Evolutionary conservation across 2,329 filamentous ascomycete species (phyloP).

Genomic region (Lachnellula subtilissima): DNA sequence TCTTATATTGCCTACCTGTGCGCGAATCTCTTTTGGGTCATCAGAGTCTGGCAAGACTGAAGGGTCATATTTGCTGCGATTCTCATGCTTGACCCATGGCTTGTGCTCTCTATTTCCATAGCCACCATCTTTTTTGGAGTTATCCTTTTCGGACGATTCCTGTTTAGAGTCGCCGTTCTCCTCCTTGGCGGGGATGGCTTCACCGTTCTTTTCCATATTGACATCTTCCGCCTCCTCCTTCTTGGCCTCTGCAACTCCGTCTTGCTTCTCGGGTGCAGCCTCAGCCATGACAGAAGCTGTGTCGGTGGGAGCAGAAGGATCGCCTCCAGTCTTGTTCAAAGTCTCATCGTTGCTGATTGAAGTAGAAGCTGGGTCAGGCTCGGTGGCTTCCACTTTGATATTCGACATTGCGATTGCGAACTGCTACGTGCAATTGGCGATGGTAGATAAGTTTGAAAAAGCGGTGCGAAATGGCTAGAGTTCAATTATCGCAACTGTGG

Average conservation of each 20-base stretch:
- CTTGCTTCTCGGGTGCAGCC: conserved; percentile 14
- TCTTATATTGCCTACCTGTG: conserved; percentile 46
- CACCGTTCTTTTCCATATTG: background rate
- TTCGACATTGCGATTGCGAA: conserved; percentile 21
- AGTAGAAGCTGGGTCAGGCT: conserved; percentile 22
- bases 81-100: conserved; percentile 28
- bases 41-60: conserved; percentile 50
- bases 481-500: background rate
- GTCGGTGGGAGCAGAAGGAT: conserved; percentile 11
- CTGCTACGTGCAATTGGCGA: conserved; percentile 1
- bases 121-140: background rate
- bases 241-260: conserved; percentile 2
- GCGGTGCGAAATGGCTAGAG: too few species aligned
- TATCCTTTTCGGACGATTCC: background rate
- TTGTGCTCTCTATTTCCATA: background rate
- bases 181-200: background rate
- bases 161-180: conserved; percentile 2
- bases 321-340: conserved; percentile 13
- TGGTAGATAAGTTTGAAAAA: too few species aligned
- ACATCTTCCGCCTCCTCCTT: background rate
- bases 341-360: conserved; percentile 19
- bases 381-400: conserved; percentile 18
- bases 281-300: conserved; percentile 8
- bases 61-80: conserved; percentile 53
- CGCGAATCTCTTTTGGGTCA: conserved; percentile 61